Evolutionary conservation across 2,329 filamentous ascomycete species (phyloP).

Genomic region (Orbilia brochopaga): DNA sequence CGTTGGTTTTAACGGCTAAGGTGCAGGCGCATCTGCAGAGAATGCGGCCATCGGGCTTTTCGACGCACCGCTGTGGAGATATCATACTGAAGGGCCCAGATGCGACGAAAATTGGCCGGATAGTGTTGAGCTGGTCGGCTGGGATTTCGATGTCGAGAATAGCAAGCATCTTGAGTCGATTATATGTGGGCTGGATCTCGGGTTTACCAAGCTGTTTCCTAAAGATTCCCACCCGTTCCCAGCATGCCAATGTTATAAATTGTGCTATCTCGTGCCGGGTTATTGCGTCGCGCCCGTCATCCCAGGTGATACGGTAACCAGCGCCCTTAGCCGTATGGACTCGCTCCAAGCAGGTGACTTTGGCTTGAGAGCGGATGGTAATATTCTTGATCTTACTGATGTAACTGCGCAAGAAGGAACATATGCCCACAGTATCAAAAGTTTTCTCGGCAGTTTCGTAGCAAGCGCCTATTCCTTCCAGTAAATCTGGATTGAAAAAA

Average conservation of each 20-base stretch:
- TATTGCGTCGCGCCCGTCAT: background rate
- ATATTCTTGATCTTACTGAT: conserved; percentile 29
- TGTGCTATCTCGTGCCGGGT: background rate
- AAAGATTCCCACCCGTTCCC: conserved; percentile 27
- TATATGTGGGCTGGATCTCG: conserved; percentile 19
- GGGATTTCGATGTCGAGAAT: conserved; percentile 22
- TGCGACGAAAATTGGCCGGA: conserved; percentile 28
- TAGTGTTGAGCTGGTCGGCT: conserved; percentile 3
- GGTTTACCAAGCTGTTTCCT: conserved; percentile 25
- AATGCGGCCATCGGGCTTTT: conserved; percentile 20
- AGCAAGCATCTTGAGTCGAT: conserved; percentile 33
- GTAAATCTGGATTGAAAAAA: conserved; percentile 12
- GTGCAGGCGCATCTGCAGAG: conserved; percentile 16
- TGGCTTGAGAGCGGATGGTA: conserved; percentile 19
- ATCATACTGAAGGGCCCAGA: conserved; percentile 37
- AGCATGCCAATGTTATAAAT: conserved; percentile 28
- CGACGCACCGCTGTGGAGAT: conserved; percentile 21
- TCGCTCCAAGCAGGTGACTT: conserved; percentile 17
- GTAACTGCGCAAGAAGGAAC: conserved; percentile 25
- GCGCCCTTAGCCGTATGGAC: conserved; percentile 5
- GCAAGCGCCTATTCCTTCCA: conserved; percentile 12
- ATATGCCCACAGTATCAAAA: conserved; percentile 27
- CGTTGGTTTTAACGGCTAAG: conserved; percentile 28
- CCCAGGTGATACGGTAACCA: conserved; percentile 21
- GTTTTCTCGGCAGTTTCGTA: conserved; percentile 35